phyloP scores from a whole-genome alignment of 768 basidiomycete genomes.

The Botryobasidium botryosum region DNA sequence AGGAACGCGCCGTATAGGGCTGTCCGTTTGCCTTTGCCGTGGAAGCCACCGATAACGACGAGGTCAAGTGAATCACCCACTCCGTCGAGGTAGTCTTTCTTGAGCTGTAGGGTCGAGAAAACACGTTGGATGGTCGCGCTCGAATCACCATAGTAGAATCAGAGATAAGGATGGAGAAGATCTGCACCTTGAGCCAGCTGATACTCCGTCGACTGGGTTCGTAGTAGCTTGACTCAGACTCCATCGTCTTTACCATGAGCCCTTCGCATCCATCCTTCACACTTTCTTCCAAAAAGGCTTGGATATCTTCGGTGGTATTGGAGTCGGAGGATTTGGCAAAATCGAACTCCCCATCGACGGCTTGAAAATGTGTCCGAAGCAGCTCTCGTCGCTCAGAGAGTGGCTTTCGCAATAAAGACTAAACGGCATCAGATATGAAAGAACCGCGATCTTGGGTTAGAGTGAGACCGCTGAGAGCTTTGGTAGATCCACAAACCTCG shows the following conservation, averaged over 20 bases:
- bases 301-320: conserved; percentile 84
- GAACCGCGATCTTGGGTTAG: too few relatives aligned
- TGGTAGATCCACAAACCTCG: conserved; percentile 55
- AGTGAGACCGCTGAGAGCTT: too few relatives aligned
- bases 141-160: background rate
- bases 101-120: conserved; percentile 41
- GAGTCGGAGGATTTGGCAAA: conserved; percentile 87
- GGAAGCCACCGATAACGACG: conserved; percentile 94
- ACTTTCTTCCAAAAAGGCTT: conserved; percentile 84
- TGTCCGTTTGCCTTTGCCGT: conserved; percentile 95
- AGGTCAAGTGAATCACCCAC: conserved; percentile 95
- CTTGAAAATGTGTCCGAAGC: conserved; percentile 60
- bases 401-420: conserved; percentile 72
- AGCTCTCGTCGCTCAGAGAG: conserved; percentile 62
- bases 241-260: conserved; percentile 98
- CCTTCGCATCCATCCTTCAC: conserved; percentile 98
- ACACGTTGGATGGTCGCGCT: background rate
- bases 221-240: conserved; percentile 79
- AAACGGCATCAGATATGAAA: too few relatives aligned
- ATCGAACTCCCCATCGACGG: conserved; percentile 76
- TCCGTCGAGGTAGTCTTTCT: conserved; percentile 95
- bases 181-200: conserved; percentile 90
- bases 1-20: conserved; percentile 97
- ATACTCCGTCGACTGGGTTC: conserved; percentile 91
- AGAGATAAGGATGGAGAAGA: background rate